These are phyloP conservation scores for Russula olivacea DNA, from an alignment of 768 basidiomycete genomes.

Conservation along the genomic window DNA sequence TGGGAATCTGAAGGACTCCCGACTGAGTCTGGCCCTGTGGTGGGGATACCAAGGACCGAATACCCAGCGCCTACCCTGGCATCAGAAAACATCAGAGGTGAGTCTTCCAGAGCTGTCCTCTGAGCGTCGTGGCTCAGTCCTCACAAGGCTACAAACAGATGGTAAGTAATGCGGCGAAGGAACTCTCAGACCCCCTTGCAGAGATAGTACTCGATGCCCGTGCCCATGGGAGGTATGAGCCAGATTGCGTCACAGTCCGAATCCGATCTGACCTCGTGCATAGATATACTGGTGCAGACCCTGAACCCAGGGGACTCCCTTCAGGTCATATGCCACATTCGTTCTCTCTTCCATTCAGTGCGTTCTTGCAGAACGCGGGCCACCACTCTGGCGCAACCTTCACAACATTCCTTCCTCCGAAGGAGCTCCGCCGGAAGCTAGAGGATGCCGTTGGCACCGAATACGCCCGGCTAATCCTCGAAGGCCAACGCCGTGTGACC, in stretches of 20 bases:
- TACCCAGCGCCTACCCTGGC: conserved; percentile 55
- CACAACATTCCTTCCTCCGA: conserved; percentile 47
- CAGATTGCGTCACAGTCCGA: conserved; percentile 5
- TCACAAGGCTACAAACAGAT: conserved; percentile 73
- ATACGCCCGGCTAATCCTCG: conserved; percentile 48
- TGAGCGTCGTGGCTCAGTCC: background rate
- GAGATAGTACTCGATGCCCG: conserved; percentile 88
- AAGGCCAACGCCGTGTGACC: conserved; percentile 56
- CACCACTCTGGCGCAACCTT: conserved; percentile 32
- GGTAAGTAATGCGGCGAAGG: conserved; percentile 56
- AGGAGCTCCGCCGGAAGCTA: conserved; percentile 56
- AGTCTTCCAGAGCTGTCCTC: background rate
- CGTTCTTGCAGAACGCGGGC: conserved; percentile 48
- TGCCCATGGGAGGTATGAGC: conserved; percentile 63
- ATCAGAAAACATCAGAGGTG: conserved; percentile 28
- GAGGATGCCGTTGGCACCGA: conserved; percentile 56
- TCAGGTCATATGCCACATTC: conserved; percentile 93
- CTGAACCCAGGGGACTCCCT: conserved; percentile 84
- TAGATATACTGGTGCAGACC: conserved; percentile 74
- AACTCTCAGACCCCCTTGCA: conserved; percentile 41
- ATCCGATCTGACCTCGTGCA: conserved; percentile 3
- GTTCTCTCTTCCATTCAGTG: conserved; percentile 74
- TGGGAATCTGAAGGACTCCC: conserved; percentile 66
- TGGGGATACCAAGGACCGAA: conserved; percentile 27
- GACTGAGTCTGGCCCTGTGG: conserved; percentile 38